A percentile compares a stretch with the other conserved stretches of the same genome.
These are phyloP conservation scores for Pyricularia pennisetigena DNA, from an alignment of 2,329 filamentous ascomycete species.

Conservation along the genomic window DNA sequence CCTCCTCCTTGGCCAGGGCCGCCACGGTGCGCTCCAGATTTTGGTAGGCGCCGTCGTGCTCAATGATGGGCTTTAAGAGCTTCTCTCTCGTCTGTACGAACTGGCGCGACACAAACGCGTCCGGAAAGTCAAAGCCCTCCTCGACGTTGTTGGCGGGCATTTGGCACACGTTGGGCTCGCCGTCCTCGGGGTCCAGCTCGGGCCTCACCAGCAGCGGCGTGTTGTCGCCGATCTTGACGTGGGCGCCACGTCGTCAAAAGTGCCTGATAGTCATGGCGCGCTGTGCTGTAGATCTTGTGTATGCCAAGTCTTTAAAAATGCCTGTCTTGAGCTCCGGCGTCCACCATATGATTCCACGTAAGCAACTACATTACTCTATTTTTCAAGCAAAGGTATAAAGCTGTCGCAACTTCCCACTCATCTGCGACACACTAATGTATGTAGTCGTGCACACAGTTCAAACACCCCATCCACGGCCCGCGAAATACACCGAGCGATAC, in stretches of 20 bases:
- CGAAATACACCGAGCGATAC: background rate
- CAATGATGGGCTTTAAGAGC: background rate
- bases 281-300: too few species aligned
- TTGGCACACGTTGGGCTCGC: too few species aligned
- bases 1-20: background rate
- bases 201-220: too few species aligned
- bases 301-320: too few species aligned
- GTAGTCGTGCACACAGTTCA: conserved; percentile 15
- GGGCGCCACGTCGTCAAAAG: too few species aligned
- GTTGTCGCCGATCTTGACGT: too few species aligned
- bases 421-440: conserved; percentile 12
- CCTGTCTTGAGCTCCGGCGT: conserved; percentile 3
- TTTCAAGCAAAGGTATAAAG: too few species aligned
- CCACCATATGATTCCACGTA: background rate
- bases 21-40: background rate
- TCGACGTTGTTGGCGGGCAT: too few species aligned
- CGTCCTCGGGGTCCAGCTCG: too few species aligned
- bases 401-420: background rate
- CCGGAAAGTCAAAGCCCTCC: background rate
- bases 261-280: too few species aligned
- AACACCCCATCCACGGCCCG: conserved; percentile 7
- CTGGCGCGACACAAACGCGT: background rate
- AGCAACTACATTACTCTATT: background rate
- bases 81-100: background rate
- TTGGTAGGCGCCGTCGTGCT: background rate